Percentiles rank a stretch among this genome's conserved stretches.
These are phyloP conservation scores for Hypoxylon rickii DNA, from an alignment of 495 filamentous ascomycete species.

Conservation along the genomic window DNA sequence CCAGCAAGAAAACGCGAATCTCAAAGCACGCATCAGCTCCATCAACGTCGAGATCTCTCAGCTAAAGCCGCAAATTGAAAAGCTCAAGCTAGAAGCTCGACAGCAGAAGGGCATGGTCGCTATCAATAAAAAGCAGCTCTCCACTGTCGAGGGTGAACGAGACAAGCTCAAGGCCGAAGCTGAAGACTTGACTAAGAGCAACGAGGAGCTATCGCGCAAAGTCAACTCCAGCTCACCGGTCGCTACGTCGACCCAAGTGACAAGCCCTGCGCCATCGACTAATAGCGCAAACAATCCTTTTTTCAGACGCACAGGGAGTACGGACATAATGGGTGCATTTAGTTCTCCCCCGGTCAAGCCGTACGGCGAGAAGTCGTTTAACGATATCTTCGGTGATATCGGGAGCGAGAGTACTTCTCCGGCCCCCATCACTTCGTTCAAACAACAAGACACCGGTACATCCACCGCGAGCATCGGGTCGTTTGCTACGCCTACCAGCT, in stretches of 20 bases:
- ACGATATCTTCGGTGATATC: conserved; percentile 85
- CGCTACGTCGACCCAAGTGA: conserved; percentile 42
- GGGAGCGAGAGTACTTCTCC: conserved; percentile 50
- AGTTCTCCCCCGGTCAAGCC: conserved; percentile 49
- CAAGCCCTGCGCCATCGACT: conserved; percentile 74
- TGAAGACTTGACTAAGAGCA: conserved; percentile 67
- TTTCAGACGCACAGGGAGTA: conserved; percentile 74
- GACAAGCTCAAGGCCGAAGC: conserved; percentile 83
- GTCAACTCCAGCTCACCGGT: conserved; percentile 45
- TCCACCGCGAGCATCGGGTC: conserved; percentile 56
- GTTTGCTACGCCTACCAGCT: conserved; percentile 57
- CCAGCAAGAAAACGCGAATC: conserved; percentile 79
- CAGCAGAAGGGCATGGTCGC: conserved; percentile 95
- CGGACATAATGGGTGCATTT: conserved; percentile 65
- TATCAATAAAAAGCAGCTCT: conserved; percentile 96
- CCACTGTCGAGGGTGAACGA: conserved; percentile 82
- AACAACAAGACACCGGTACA: conserved; percentile 60
- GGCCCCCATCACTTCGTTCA: conserved; percentile 69
- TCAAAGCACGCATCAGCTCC: conserved; percentile 86
- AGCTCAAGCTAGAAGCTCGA: conserved; percentile 82
- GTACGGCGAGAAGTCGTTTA: conserved; percentile 70
- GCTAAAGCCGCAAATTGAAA: conserved; percentile 87
- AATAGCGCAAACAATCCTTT: conserved; percentile 87
- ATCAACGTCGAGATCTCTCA: conserved; percentile 80
- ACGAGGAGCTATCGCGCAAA: conserved; percentile 56